Percentiles rank a stretch among this genome's conserved stretches.
These are phyloP conservation scores for Phlegmacium glaucopus DNA, from an alignment of 768 basidiomycete species.

Conservation along the genomic window DNA sequence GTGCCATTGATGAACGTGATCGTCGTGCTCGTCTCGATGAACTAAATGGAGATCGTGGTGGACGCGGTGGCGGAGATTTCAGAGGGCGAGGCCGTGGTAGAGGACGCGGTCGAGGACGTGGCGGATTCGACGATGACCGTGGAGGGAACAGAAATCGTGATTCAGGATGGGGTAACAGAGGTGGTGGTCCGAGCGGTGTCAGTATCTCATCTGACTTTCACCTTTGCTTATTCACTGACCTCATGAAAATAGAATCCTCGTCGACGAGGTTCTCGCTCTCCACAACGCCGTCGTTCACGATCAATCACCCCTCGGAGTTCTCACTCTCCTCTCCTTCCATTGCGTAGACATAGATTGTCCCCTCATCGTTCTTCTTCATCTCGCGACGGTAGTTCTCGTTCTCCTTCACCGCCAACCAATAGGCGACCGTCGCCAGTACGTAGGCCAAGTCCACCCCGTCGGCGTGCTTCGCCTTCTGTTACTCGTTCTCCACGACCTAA, in stretches of 20 bases:
- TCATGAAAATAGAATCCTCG: conserved; percentile 20
- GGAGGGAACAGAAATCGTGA: background rate
- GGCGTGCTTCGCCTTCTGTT: conserved; percentile 47
- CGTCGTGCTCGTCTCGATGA: conserved; percentile 67
- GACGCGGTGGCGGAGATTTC: conserved; percentile 57
- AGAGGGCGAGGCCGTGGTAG: conserved; percentile 53
- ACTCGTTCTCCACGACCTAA: conserved; percentile 37
- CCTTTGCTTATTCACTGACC: background rate
- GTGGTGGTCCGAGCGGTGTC: too few relatives aligned
- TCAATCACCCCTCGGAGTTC: conserved; percentile 30
- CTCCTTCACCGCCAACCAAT: conserved; percentile 19
- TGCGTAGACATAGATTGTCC: conserved; percentile 22
- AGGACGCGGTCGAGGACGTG: conserved; percentile 28
- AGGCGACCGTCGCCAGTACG: conserved; percentile 25
- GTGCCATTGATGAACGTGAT: conserved; percentile 69
- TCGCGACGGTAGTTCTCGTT: conserved; percentile 16
- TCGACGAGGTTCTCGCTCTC: conserved; percentile 47
- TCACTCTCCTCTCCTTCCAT: conserved; percentile 32
- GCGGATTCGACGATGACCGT: background rate
- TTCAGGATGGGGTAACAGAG: too few relatives aligned
- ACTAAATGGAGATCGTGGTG: conserved; percentile 43
- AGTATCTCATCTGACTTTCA: conserved; percentile 5
- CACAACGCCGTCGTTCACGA: conserved; percentile 45
- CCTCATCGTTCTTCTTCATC: conserved; percentile 32
- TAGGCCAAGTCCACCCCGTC: conserved; percentile 32